These are phyloP conservation scores for Penicillium sp. DNA, from an alignment of 2,329 filamentous ascomycete genomes.

Conservation along the genomic window DNA sequence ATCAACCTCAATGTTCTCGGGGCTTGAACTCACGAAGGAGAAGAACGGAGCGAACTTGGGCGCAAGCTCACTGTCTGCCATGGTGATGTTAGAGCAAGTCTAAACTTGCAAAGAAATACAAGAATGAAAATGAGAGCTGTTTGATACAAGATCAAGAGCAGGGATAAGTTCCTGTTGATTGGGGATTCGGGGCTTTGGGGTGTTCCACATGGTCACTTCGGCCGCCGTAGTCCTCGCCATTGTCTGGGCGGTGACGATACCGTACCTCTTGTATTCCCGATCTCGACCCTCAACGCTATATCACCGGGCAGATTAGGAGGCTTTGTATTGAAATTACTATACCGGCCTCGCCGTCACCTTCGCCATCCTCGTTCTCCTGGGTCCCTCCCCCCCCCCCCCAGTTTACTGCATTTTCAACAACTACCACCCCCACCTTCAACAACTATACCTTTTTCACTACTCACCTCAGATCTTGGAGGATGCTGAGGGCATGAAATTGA, in stretches of 20 bases:
- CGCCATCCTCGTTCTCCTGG: conserved; percentile 20
- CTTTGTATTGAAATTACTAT: conserved; percentile 18
- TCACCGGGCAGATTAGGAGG: not conserved
- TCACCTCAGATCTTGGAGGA: conserved; percentile 23
- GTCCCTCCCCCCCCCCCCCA: conserved; percentile 2
- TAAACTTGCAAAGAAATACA: not conserved
- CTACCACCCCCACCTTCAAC: conserved; percentile 11
- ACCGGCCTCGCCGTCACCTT: conserved; percentile 20
- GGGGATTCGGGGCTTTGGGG: conserved; percentile 10
- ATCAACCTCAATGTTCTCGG: not conserved
- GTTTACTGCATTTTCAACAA: conserved; percentile 24
- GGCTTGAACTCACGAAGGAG: conserved; percentile 56
- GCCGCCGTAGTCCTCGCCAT: conserved; percentile 18
- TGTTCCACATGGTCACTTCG: conserved; percentile 23
- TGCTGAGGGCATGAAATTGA: conserved; percentile 41
- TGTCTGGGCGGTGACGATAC: conserved; percentile 18
- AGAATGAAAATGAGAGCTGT: conserved; percentile 4
- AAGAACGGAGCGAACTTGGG: conserved; percentile 67
- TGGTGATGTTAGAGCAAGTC: conserved; percentile 23
- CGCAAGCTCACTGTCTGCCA: conserved; percentile 50
- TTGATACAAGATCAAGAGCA: conserved; percentile 6
- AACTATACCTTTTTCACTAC: conserved; percentile 5
- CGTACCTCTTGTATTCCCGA: conserved; percentile 7
- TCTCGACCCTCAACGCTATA: not conserved
- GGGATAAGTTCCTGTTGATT: conserved; percentile 4